Conservation (phyloP, 352 stramenopile species). For the Achlya hypogyna region DNA sequence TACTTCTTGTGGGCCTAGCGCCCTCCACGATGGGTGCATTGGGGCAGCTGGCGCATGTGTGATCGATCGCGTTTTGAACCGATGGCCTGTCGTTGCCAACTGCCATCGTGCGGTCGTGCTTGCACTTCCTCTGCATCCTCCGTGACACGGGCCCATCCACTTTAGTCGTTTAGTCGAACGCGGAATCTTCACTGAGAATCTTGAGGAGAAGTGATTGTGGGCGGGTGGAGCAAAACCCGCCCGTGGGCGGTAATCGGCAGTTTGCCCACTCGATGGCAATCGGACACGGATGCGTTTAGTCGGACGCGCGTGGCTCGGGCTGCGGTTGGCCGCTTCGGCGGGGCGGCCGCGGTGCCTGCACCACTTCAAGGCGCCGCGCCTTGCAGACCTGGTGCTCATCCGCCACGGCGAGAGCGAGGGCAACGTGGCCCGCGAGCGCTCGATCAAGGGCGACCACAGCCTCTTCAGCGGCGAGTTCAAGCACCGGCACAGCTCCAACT, state of each 20-base stretch:
- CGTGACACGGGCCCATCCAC: no score
- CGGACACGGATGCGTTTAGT: background rate
- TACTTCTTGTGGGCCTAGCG: no score
- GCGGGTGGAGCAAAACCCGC: background rate
- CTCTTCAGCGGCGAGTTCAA: constrained; percentile 84
- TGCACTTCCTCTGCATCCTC: no score
- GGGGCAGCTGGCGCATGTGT: no score
- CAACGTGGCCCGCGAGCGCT: constrained; percentile 77
- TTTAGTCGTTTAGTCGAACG: background rate
- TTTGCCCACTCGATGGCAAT: background rate
- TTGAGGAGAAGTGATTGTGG: background rate
- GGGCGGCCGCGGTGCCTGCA: background rate
- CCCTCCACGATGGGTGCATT: no score
- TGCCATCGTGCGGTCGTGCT: no score
- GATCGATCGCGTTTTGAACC: background rate
- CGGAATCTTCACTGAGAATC: background rate
- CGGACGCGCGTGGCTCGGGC: background rate
- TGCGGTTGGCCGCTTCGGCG: background rate
- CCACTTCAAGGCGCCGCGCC: constrained; percentile 36
- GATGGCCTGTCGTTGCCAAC: no score
- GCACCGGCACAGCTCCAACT: constrained; percentile 82
- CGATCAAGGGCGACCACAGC: constrained; percentile 73
- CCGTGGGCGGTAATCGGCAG: background rate
- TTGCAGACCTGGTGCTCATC: constrained; percentile 79
- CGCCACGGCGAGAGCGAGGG: constrained; percentile 84